Evolutionary conservation across 23 red algal species (phyloP), one percentile per base, ranked within the genome.

Genomic region (Gracilariopsis chorda): DNA sequence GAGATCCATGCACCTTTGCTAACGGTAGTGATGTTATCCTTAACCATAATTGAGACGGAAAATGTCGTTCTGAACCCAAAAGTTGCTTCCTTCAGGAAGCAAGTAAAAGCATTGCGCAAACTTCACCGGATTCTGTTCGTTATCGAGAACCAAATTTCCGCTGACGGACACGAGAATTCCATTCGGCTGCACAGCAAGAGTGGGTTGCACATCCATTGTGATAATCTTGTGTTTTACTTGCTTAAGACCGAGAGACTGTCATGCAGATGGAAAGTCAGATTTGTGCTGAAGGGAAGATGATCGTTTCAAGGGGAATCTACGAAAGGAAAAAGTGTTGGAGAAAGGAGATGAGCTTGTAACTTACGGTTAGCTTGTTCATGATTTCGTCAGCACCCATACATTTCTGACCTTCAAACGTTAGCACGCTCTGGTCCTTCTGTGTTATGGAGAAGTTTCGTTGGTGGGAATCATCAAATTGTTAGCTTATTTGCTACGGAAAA

Each of bases 61-160:
- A 84, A 98, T 70, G 80, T 98, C 96, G 59, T 95, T 95, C 70
- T 88, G 77, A 39, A 98, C 96, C 92, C 92, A 98, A 56, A 82
- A 98, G 33, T 33, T 72, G 45, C 48, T 17, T 16, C 82, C 53
- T 11, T 84, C 90, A 1, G 96, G 96, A 35, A 95, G 27, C 30
- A 98, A 62, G 70, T 94, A 69, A 75, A 98, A 98, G 48, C 78
- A 80, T 69, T 98, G 96, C 9, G 96, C 89, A 37, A 98, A 98
- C 88, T 98, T 98, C 68, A 98, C 42, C 30, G 96, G 82, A 51
- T 95, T 92, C 30, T 59, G 30, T 33, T 68, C 64, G 71, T 95
- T 92, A 63, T 98, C 96, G n/a, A 98, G 72, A 21, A 95, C 42
- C 62, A 98, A 51, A 80, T 94, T 93, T 12, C 96, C 96, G 51